Base-by-base conservation (phyloP, 345 rosid species). In the Syzygium grande region DNA sequence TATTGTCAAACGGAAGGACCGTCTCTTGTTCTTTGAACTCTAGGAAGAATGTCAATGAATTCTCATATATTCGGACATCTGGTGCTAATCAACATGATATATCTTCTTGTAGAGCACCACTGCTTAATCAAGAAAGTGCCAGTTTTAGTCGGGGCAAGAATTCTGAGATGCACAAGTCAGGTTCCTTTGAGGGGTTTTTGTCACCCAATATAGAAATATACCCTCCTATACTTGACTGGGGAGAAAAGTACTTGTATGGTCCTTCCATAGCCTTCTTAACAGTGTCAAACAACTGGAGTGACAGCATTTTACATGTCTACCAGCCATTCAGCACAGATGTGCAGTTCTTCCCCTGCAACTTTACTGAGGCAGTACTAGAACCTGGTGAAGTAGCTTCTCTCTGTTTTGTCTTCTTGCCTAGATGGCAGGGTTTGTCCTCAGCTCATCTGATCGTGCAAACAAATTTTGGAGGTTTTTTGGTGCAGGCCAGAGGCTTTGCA, bases 291-390 rank as follows among this genome's bases (percentile, higher is more conserved):
- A 92, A 89, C n/a, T 90, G 92, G 89, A 94, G 91, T 65, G 92
- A 93, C 92, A 95, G 96, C 90, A 58, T 86, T 90, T 90, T 95
- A 91, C 93, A 88, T 90, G 89, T 93, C 79, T 92, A 93, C 86
- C 95, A 93, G 89, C 96, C 96, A 11, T 93, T 92, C 89, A 93
- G 95, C 68, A 91, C 95, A 86, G 91, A 92, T 86, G 21, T 80
- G 84, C 96, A 93, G 92, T 95, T 95, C 90, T 94, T 92, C 89
- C 91, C 95, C 27, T 95, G 95, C 91, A 94, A 95, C 86, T 92
- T 89, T 90, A 92, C 94, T 56, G 93, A 94, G 55, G 87, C 93
- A 87, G 86, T 88, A 85, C 87, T 94, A 56, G 92, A 90, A 88
- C 96, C 96, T 53, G 95, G 95, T 84, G 95, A 95, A 91, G 90